Conservation (phyloP, 2,329 filamentous ascomycete species). For the Fusarium sp. region DNA sequence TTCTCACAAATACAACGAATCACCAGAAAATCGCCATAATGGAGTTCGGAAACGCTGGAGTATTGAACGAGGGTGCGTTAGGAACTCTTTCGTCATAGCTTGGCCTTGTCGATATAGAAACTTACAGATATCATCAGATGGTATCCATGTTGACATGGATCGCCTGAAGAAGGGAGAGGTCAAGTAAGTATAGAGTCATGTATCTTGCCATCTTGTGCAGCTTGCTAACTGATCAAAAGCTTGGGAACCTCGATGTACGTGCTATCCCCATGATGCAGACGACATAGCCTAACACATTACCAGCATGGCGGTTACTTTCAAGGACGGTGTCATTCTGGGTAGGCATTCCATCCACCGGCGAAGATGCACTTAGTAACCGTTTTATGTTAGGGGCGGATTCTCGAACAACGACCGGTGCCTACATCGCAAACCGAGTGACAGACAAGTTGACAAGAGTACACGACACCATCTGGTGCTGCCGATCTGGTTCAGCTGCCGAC, state of each 20-base stretch:
- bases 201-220: not conserved
- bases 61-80: constrained; percentile 72
- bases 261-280: constrained; percentile 39
- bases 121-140: constrained; percentile 73
- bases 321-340: constrained; percentile 95
- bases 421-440: constrained; percentile 98
- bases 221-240: constrained; percentile 64
- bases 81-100: constrained; percentile 43
- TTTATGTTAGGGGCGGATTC: constrained; percentile 81
- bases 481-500: constrained; percentile 96
- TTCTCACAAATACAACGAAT: constrained; percentile 1
- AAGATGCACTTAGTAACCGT: constrained; percentile 28
- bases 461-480: constrained; percentile 99
- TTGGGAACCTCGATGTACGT: constrained; percentile 96
- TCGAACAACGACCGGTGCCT: constrained; percentile 95
- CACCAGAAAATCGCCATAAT: constrained; percentile 55
- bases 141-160: constrained; percentile 99
- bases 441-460: constrained; percentile 99
- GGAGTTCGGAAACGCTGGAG: constrained; percentile 74
- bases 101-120: constrained; percentile 36
- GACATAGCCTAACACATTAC: constrained; percentile 46
- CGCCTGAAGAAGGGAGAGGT: constrained; percentile 98
- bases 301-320: constrained; percentile 99
- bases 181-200: constrained; percentile 75
- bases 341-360: constrained; percentile 44